A percentile compares a stretch with the other conserved stretches of the same genome.
phyloP scores from a whole-genome alignment of 2,329 filamentous ascomycete genomes.

The Cryphonectria carpinicola region DNA sequence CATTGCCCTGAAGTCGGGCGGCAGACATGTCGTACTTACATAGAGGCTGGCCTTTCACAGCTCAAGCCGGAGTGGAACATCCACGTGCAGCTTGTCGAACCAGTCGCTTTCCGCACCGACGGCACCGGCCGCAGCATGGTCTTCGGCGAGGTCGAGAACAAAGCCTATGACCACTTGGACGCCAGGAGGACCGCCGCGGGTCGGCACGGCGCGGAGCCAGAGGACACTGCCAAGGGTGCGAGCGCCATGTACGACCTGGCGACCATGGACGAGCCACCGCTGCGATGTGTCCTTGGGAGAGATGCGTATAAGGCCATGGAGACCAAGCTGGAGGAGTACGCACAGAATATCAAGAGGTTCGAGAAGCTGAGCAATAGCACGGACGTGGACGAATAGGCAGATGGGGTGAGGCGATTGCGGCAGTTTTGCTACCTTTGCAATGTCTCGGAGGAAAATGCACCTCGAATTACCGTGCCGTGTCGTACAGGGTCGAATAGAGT shows the following conservation, averaged over 20 bases:
- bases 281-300: constrained; percentile 11
- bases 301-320: constrained; percentile 12
- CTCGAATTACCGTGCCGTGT: neutral
- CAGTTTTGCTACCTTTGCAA: neutral
- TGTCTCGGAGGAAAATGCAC: neutral
- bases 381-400: constrained; percentile 8
- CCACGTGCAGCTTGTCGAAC: constrained; percentile 46
- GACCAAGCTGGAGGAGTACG: constrained; percentile 8
- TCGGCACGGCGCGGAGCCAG: constrained; percentile 53
- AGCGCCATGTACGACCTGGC: constrained; percentile 56
- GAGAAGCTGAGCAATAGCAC: constrained; percentile 15
- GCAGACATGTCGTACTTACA: neutral
- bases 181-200: constrained; percentile 36
- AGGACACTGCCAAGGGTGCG: constrained; percentile 58
- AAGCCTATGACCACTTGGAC: constrained; percentile 39
- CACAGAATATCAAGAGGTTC: constrained; percentile 4
- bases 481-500: neutral
- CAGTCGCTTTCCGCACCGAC: constrained; percentile 57
- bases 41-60: neutral
- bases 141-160: constrained; percentile 46
- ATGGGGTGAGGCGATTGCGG: neutral
- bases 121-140: constrained; percentile 11
- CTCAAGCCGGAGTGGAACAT: constrained; percentile 21
- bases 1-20: constrained; percentile 40
- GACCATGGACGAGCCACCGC: constrained; percentile 12